Evolutionary conservation across 192 early-diverging fungal genomes (phyloP).

Genomic region (Funneliformis mosseae): DNA sequence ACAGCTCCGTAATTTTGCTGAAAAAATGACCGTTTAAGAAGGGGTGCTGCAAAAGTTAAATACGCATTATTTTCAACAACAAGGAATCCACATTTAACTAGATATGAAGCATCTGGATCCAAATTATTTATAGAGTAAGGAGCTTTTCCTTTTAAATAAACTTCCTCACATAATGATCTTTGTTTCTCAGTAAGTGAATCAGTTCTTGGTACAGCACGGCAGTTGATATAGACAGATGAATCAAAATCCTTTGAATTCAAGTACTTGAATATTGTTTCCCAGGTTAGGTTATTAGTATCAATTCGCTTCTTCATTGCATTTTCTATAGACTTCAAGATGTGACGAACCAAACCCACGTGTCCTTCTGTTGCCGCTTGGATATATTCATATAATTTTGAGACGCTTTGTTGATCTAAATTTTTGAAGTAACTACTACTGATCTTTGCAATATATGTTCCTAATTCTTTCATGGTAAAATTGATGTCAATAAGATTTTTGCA

Average conservation of each 20-base stretch:
- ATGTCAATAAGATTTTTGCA: slow-evolving; percentile 17
- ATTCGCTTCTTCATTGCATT: neutral
- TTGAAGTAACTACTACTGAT: neutral
- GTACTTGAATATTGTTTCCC: slow-evolving; percentile 9
- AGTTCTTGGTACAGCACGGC: neutral
- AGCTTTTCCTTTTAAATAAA: neutral
- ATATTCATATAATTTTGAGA: neutral
- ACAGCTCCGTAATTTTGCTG: neutral
- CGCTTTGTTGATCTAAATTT: neutral
- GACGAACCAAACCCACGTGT: neutral
- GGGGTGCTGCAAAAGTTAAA: neutral
- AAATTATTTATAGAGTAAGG: neutral
- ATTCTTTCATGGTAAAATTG: neutral
- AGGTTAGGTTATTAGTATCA: neutral
- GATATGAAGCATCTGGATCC: neutral
- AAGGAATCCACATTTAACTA: neutral
- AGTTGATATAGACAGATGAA: neutral
- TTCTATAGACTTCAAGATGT: neutral
- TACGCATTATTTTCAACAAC: neutral
- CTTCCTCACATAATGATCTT: neutral
- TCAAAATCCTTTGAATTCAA: slow-evolving; percentile 4
- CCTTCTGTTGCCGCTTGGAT: neutral
- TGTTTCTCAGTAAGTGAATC: neutral
- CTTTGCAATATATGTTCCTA: neutral
- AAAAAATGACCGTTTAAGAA: neutral